Evolutionary conservation across 441 rosid genomes (phyloP).

Genomic region (Pelargonium myrrhifolium): DNA sequence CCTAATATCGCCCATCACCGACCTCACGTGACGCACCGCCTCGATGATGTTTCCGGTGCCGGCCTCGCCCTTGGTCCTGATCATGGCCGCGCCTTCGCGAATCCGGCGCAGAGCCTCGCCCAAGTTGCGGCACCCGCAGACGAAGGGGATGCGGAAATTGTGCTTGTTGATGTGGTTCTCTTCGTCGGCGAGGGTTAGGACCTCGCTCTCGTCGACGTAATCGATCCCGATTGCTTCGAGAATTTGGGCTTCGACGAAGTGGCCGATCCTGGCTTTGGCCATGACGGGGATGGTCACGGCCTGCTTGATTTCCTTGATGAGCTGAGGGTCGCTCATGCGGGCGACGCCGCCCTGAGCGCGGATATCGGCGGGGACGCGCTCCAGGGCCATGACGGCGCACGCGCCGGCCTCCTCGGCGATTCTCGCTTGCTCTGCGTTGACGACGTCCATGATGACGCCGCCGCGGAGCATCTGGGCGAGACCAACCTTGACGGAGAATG

Average conservation of each 20-base stretch:
- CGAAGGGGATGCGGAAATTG: constrained; percentile 85
- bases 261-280: constrained; percentile 95
- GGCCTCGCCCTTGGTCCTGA: constrained; percentile 90
- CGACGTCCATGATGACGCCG: constrained; percentile 21
- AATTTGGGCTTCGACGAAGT: constrained; percentile 91
- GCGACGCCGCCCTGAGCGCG: constrained; percentile 33
- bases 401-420: constrained; percentile 8
- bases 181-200: constrained; percentile 66
- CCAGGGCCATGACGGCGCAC: constrained; percentile 6
- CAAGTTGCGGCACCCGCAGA: constrained; percentile 77
- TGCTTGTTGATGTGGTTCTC: constrained; percentile 90
- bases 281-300: constrained; percentile 89
- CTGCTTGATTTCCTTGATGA: constrained; percentile 26
- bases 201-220: constrained; percentile 86
- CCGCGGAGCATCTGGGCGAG: constrained; percentile 27
- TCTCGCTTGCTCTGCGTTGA: background rate
- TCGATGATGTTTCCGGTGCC: constrained; percentile 84
- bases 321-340: constrained; percentile 81
- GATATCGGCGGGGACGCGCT: constrained; percentile 21
- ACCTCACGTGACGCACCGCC: constrained; percentile 86
- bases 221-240: constrained; percentile 77
- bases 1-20: constrained; percentile 81
- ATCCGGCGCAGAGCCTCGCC: constrained; percentile 81
- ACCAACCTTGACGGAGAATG: constrained; percentile 25
- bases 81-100: constrained; percentile 95